Base-by-base conservation (phyloP, 345 rosid genomes). In the Adansonia digitata region DNA sequence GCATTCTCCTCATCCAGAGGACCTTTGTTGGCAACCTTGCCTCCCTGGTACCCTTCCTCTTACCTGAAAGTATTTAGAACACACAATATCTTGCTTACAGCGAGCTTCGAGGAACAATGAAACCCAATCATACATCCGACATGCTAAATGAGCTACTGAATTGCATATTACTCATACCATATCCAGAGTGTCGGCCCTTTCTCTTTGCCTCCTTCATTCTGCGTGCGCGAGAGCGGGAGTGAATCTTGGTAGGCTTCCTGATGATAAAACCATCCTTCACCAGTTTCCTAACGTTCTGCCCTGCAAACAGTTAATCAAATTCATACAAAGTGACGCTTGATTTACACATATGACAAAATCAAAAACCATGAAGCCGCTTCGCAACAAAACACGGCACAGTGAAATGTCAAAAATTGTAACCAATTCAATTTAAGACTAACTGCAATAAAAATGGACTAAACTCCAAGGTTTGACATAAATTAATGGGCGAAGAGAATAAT, bases 171-270 rank as follows among this genome's bases (percentile, higher is more conserved):
- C 65, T 26, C 31, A 67, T 87, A 91, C 97, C 92, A 62, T 89
- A 88, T 82, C 97, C 91, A 70, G 97, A 81, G 83, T 91, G 97
- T 11, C 91, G 91, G 17, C 94, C 97, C 85, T 91, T 91, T 31
- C 83, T 83, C 83, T 91, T 89, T 24, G 94, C 97, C 75, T 85
- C 91, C 76, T 86, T 91, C 92, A 89, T 88, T 0, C 84, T 77
- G 20, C 91, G 89, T 0, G 97, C 97, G 43, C 88, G 92, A 35
- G 94, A 84, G 24, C 97, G 94, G 20, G 97, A 91, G 85, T 91
- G 97, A 42, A 91, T 88, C 86, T 89, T 86, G 5, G 92, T 85
- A 17, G 92, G 94, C 81, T 89, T 91, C 90, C 86, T 85, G 81
- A 89, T 89, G 52, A 90, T 86, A 75, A 86, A 88, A 46, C 92